Evolutionary conservation across 192 early-diverging fungal genomes (phyloP).

Genomic region (Phlyctochytrium planicorne): DNA sequence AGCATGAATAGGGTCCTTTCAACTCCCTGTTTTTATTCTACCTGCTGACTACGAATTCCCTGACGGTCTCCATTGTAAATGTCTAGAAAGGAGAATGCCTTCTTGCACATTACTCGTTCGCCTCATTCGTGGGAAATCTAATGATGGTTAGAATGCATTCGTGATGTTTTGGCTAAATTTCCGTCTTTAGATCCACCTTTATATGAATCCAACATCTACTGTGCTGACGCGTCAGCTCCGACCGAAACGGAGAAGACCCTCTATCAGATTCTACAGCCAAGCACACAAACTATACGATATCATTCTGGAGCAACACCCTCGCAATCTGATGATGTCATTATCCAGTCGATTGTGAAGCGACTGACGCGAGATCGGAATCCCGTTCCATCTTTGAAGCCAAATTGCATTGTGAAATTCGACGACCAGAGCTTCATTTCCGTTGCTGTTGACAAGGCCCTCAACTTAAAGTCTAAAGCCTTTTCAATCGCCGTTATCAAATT

Average conservation of each 20-base stretch:
- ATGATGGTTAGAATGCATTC: not conserved
- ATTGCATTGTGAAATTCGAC: not conserved
- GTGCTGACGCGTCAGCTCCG: not conserved
- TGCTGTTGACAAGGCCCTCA: not conserved
- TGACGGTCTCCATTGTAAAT: not conserved
- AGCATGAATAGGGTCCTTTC: not conserved
- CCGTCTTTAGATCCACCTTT: not conserved
- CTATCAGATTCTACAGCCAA: not conserved
- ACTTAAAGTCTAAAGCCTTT: not conserved
- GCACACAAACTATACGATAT: not conserved
- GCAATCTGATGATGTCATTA: not conserved
- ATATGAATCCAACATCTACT: not conserved
- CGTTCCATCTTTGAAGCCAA: not conserved
- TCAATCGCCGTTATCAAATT: not conserved
- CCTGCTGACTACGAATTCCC: not conserved
- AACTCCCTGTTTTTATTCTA: not conserved
- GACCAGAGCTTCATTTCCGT: not conserved
- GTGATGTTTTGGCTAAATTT: not conserved
- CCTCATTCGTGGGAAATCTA: not conserved
- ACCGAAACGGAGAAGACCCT: not conserved
- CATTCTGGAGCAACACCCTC: not conserved
- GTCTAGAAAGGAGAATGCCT: not conserved
- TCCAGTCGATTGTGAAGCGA: not conserved
- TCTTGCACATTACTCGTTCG: not conserved
- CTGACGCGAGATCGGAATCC: not conserved